Evolutionary conservation across 192 early-diverging fungal genomes (phyloP), one percentile per base, ranked within the genome.

Genomic region (Podila verticillata): DNA sequence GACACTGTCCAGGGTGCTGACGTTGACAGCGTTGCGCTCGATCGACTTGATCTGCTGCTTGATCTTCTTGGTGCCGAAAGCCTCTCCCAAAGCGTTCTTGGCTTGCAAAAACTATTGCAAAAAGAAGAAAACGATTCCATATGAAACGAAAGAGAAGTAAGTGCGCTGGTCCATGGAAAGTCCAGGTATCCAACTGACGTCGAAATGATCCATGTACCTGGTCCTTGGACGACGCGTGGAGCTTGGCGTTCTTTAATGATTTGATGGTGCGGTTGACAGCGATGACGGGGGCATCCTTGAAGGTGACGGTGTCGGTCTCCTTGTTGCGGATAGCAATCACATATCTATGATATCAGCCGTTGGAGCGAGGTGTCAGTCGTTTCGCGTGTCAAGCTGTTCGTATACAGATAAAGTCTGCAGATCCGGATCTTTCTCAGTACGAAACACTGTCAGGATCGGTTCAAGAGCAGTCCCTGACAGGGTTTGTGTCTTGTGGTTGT

Each of bases 41-140:
- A 89, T 83, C 22, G 93, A 91, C 19, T 88, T 87, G 67, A 98
- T 92, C 67, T 91, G 86, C 63, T 96, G 88, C 68, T 93, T 91
- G 58, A 88, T 83, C 86, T 97, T 97, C 85, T 95, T 94, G 63
- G 93, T 96, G 73, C 97, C 97, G 78, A 99, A 99, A 20, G 93
- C 90, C 75, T 96, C 89, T 67, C 97, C 97, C 59, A 99, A 86
- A 61, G 88, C 85, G 71, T 92, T 94, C 61, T 95, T 86, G 20
- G 94, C 94, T 58, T 82, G 68, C 61, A 86, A 34, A 31, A 88
- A 87, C 84, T 89, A 83, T n/a, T 73, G 47, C 34, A 66, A 65
- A 47, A 54, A 69, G 22, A 54, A 3, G 0, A 54, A 54, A 47
- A 54, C 0, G 22, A 5, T 5, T 8, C 51, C 20, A n/a, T 6